These are phyloP conservation scores for Backusella luteola DNA, from an alignment of 192 early-diverging fungal species.

Conservation along the genomic window DNA sequence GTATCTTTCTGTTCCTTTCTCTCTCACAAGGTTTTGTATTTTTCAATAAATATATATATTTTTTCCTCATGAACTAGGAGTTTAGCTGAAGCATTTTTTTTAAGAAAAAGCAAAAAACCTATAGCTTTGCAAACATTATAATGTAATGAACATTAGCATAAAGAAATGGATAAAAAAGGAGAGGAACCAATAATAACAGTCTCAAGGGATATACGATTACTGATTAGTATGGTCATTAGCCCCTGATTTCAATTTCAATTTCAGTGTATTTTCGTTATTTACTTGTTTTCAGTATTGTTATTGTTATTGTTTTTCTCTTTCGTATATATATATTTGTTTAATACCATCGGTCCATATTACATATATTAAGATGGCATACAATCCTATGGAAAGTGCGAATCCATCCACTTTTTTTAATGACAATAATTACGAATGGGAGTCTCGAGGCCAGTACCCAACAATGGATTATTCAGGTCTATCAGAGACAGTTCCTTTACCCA, in stretches of 20 bases:
- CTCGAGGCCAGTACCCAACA: background rate
- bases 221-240: background rate
- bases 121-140: background rate
- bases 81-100: background rate
- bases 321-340: background rate
- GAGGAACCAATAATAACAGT: background rate
- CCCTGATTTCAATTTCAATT: background rate
- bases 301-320: background rate
- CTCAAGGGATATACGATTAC: background rate
- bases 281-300: background rate
- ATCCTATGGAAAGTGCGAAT: background rate
- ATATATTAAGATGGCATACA: background rate
- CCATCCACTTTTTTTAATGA: background rate
- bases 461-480: background rate
- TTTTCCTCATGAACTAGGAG: background rate
- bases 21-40: background rate
- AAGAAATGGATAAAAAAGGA: background rate
- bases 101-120: background rate
- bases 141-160: too few relatives aligned
- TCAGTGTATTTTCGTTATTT: background rate
- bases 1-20: background rate
- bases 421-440: background rate
- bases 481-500: too few relatives aligned
- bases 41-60: background rate
- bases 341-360: background rate